These are phyloP conservation scores for Curvularia hawaiiensis DNA, from an alignment of 2,329 filamentous ascomycete genomes.

Conservation along the genomic window DNA sequence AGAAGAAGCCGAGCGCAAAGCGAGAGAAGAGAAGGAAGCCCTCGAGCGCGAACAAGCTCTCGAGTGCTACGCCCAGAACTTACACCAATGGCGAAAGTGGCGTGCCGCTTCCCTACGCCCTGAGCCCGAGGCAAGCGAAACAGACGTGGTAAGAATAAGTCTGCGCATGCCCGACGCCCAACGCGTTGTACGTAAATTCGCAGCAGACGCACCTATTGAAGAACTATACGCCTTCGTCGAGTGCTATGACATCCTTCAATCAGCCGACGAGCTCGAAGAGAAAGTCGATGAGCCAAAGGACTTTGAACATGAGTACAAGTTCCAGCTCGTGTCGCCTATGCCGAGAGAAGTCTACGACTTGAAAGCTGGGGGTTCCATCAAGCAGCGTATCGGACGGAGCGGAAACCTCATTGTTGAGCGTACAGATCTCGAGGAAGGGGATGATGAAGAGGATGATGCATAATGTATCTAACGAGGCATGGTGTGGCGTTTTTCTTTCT, in stretches of 20 bases:
- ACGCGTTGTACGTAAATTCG: slow-evolving; percentile 78
- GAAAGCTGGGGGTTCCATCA: slow-evolving; percentile 67
- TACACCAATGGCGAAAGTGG: slow-evolving; percentile 80
- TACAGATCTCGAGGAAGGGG: slow-evolving; percentile 61
- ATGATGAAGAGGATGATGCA: slow-evolving; percentile 23
- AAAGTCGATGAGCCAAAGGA: slow-evolving; percentile 60
- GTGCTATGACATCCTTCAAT: slow-evolving; percentile 72
- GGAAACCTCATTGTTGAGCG: slow-evolving; percentile 90
- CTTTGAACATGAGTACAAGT: slow-evolving; percentile 84
- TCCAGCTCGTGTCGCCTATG: slow-evolving; percentile 83
- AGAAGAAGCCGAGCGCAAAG: slow-evolving; percentile 72
- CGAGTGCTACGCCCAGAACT: slow-evolving; percentile 60
- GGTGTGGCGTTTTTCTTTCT: slow-evolving; percentile 4
- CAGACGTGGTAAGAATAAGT: slow-evolving; percentile 74
- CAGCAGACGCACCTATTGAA: slow-evolving; percentile 72
- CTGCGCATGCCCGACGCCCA: slow-evolving; percentile 69
- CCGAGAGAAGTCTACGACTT: slow-evolving; percentile 81
- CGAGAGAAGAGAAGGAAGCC: slow-evolving; percentile 68
- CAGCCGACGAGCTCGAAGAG: slow-evolving; percentile 43
- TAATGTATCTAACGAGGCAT: slow-evolving; percentile 3
- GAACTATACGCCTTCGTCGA: slow-evolving; percentile 97
- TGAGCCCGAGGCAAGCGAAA: slow-evolving; percentile 69
- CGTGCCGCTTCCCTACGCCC: slow-evolving; percentile 68
- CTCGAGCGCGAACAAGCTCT: slow-evolving; percentile 67
- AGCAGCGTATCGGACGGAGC: slow-evolving; percentile 76